A percentile compares a stretch with the other conserved stretches of the same genome.
Conservation (phyloP, 352 stramenopile genomes). For the Phytophthora brassicae region DNA sequence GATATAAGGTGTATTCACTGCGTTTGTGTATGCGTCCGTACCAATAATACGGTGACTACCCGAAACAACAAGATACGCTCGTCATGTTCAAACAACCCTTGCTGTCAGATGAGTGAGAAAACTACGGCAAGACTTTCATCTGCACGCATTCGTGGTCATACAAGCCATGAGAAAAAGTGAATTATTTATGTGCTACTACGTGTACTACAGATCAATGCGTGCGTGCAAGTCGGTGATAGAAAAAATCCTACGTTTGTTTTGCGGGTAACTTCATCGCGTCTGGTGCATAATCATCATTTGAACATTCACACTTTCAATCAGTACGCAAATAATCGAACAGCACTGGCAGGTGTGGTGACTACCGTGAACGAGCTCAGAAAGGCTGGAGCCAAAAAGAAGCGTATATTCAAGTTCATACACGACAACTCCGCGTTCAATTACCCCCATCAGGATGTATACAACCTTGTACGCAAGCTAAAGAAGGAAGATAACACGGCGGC, state of each 20-base stretch:
- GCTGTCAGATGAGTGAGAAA: not conserved
- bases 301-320: conserved; percentile 1
- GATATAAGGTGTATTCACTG: too few relatives aligned
- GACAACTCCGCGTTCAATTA: too few relatives aligned
- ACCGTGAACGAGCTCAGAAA: not conserved
- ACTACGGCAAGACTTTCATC: conserved; percentile 14
- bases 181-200: not conserved
- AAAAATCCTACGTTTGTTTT: not conserved
- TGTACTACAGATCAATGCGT: conserved; percentile 10
- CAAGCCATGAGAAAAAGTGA: conserved; percentile 1
- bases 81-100: not conserved
- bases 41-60: conserved; percentile 4
- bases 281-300: conserved; percentile 1
- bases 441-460: too few relatives aligned
- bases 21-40: too few relatives aligned
- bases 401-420: not conserved
- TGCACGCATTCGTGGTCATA: conserved; percentile 11
- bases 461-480: too few relatives aligned
- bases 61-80: not conserved
- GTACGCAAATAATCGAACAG: not conserved
- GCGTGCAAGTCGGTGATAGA: not conserved
- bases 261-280: not conserved
- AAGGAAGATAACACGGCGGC: too few relatives aligned
- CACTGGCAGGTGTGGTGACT: not conserved
- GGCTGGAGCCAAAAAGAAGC: conserved; percentile 8